Evolutionary conservation across 1,284 basidiomycete species (phyloP), one percentile per base, ranked within the genome.

Genomic region (Pseudozyma sp.): DNA sequence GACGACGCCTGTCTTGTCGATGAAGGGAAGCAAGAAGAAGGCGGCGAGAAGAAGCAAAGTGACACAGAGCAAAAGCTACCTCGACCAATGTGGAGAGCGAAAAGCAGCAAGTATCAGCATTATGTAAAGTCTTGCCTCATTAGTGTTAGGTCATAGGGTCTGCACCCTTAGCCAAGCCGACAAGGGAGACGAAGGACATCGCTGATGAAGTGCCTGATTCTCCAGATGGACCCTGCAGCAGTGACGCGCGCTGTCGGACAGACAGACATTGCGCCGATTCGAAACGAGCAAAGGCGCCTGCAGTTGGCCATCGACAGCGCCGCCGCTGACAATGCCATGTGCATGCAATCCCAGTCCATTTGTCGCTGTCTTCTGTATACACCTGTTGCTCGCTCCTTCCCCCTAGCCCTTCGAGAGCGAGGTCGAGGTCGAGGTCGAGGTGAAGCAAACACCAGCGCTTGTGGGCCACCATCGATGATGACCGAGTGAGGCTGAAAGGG

Each of bases 161-260:
- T 54, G 57, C 57, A 59, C 35, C 35, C 31, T 59, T 59, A 59
- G 57, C 57, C 50, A 59, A 53, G 56, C 56, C 24, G 24, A 24
- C 24, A 24, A 24, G 24, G 1, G 24, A 24, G 24, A 24, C 2
- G 24, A 2, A 2, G 24, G 4, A 24, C 4, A 45, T 7, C 10
- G 40, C 42, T 40, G 31, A 7, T 31, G 6, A 42, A 45, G 52
- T 30, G 11, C 6, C 9, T 30, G 24, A 34, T 54, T 33, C 33
- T 17, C n/a, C n/a, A 55, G 35, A 30, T 43, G 51, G 65, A 68
- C 65, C 65, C 65, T 68, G 65, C 65, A 68, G 58, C 29, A 52
- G 35, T 16, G 16, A 37, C 47, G n/a, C 6, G n/a, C 43, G 42
- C 35, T 44, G 17, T 14, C 52, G 59, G 40, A 54, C 50, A 24